phyloP scores from a whole-genome alignment of 2,329 filamentous ascomycete species.

The Lachnellula arida region DNA sequence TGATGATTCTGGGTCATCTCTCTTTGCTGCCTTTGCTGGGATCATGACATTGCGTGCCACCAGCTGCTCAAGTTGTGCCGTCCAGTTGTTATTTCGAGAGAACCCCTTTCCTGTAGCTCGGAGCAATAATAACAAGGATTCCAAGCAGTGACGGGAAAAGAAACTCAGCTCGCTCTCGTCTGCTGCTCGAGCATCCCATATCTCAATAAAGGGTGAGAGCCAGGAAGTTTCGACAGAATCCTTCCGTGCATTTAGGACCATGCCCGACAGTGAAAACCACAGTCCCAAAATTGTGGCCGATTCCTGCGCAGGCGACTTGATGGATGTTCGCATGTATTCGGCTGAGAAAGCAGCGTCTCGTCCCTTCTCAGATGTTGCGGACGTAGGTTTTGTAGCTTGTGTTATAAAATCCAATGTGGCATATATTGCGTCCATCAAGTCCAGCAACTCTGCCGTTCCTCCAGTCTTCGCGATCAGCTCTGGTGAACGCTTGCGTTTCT shows the following conservation, averaged over 20 bases:
- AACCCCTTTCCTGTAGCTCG: conserved; percentile 7
- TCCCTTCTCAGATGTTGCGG: conserved; percentile 3
- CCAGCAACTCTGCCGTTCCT: background rate
- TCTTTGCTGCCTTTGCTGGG: conserved; percentile 25
- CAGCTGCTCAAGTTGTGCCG: conserved; percentile 28
- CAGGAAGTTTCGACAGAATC: conserved; percentile 9
- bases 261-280: conserved; percentile 28
- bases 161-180: conserved; percentile 20
- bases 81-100: conserved; percentile 13
- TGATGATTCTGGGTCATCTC: conserved; percentile 13
- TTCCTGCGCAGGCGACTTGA: conserved; percentile 28
- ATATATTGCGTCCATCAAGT: conserved; percentile 23
- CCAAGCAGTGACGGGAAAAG: conserved; percentile 32
- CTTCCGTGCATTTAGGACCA: conserved; percentile 4
- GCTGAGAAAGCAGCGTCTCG: conserved; percentile 20
- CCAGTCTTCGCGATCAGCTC: conserved; percentile 16
- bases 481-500: conserved; percentile 30
- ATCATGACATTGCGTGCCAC: conserved; percentile 33
- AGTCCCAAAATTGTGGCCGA: conserved; percentile 28
- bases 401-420: conserved; percentile 20
- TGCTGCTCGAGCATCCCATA: conserved; percentile 26
- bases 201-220: conserved; percentile 28
- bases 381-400: conserved; percentile 12
- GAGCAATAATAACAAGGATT: conserved; percentile 27
- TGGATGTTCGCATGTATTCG: conserved; percentile 30